Evolutionary conservation across 1,284 basidiomycete genomes (phyloP), one percentile per base, ranked within the genome.

Genomic region (Phylloboletellus chloephorus): DNA sequence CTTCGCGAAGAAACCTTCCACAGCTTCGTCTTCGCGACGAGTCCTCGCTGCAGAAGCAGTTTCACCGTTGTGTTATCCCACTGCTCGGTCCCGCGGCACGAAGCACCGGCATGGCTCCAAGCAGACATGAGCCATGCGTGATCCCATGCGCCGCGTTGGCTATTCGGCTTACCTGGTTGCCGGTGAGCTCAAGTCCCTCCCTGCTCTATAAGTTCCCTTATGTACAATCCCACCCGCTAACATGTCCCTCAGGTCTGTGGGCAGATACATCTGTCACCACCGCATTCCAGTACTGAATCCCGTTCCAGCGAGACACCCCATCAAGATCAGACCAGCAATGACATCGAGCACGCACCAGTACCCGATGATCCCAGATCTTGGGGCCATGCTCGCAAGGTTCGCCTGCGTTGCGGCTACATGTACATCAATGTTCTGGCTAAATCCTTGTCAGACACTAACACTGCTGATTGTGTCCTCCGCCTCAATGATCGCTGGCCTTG

Each of bases 281-380:
- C 8, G 15, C 17, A 10, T 22, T 17, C 25, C 9, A 13, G 8
- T 31, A 20, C 48, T 49, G 29, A 47, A 22, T n/a, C 19, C 5
- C 3, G 16, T 22, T 21, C 8, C 22, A 47, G 49, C n/a, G 43
- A 41, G 9, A 15, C 7, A 7, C 9, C 15, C 7, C 0, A 31
- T 23, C 9, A 4, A 19, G 21, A 29, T n/a, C 41, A 40, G 10
- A 19, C 32, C 23, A 31, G 15, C 12, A 31, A 36, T 7, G 82
- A 84, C 53, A 82, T 85, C 29, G 82, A 86, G 52, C 82, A 84
- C 60, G 68, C 68, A 28, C 37, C 20, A 63, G 89, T 92, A 5
- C 64, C 68, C 3, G 74, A 93, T 57, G 89, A 93, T 63, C 89
- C 89, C 8, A 69, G 90, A 35, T 56, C 71, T 43, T 94, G 90